Conservation (phyloP, 2,329 filamentous ascomycete genomes). For the Claviceps monticola region DNA sequence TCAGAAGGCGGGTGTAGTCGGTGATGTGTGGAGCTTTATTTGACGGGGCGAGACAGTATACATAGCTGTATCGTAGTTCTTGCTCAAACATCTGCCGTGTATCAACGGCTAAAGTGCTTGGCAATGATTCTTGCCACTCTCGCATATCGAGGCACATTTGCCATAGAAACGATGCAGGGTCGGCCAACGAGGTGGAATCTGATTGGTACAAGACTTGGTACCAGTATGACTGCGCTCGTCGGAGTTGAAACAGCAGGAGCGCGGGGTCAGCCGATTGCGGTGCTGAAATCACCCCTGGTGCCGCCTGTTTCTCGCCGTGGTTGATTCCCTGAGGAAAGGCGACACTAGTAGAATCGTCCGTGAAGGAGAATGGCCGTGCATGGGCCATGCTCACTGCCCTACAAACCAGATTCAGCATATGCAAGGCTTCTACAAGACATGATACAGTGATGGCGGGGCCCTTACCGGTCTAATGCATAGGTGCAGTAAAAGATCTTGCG, state of each 20-base stretch:
- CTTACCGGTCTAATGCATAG: slow-evolving; percentile 74
- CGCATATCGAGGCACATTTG: slow-evolving; percentile 62
- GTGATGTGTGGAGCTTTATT: slow-evolving; percentile 58
- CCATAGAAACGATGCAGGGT: slow-evolving; percentile 61
- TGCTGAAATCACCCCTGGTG: slow-evolving; percentile 27
- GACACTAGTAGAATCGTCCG: slow-evolving; percentile 75
- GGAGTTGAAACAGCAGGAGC: slow-evolving; percentile 65
- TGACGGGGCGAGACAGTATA: slow-evolving; percentile 77
- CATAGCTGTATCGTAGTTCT: slow-evolving; percentile 80
- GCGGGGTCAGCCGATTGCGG: slow-evolving; percentile 52
- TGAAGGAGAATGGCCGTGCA: slow-evolving; percentile 81
- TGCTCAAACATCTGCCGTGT: slow-evolving; percentile 71
- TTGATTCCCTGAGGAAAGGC: slow-evolving; percentile 49
- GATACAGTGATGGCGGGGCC: not conserved
- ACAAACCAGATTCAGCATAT: slow-evolving; percentile 10
- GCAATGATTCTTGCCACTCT: slow-evolving; percentile 69
- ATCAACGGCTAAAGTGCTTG: slow-evolving; percentile 45
- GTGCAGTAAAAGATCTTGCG: slow-evolving; percentile 81
- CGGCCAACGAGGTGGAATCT: slow-evolving; percentile 51
- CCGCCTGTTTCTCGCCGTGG: slow-evolving; percentile 27
- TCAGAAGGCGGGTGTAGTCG: slow-evolving; percentile 62
- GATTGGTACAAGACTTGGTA: slow-evolving; percentile 82
- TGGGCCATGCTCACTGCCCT: slow-evolving; percentile 83
- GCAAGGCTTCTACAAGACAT: not conserved
- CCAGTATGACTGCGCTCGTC: slow-evolving; percentile 75